phyloP scores from a whole-genome alignment of 345 rosid genomes.

The Eucalyptus rudis region DNA sequence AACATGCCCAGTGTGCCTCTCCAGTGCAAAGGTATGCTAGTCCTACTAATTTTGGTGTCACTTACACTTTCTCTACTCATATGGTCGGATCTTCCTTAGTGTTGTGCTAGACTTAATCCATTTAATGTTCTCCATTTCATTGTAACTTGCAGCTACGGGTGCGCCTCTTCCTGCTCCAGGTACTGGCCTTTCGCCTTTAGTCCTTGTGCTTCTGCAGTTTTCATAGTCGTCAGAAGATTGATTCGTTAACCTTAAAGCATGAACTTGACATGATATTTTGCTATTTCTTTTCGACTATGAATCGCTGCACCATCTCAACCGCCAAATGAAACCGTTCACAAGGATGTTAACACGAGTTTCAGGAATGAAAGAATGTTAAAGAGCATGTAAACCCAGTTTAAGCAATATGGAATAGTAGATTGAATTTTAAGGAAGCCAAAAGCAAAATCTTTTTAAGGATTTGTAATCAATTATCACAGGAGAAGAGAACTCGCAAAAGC shows the following conservation, averaged over 20 bases:
- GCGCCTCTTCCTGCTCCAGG: slow-evolving; percentile 82
- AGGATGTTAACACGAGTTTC: neutral
- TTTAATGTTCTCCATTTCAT: neutral
- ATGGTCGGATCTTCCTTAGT: neutral
- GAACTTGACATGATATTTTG: neutral
- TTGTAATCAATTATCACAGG: neutral
- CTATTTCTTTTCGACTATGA: neutral
- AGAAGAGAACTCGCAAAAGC: neutral
- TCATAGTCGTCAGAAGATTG: neutral
- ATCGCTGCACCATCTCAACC: neutral
- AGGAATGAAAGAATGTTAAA: neutral
- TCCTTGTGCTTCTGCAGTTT: neutral
- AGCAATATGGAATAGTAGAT: neutral
- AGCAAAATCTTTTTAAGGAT: neutral
- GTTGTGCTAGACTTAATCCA: neutral
- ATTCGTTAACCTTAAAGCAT: neutral
- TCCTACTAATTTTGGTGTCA: neutral
- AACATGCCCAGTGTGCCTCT: slow-evolving; percentile 74
- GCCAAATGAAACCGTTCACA: neutral
- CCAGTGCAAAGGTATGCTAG: slow-evolving; percentile 50
- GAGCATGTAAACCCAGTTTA: neutral
- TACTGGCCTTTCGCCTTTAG: neutral
- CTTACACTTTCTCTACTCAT: neutral
- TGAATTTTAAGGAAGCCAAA: neutral
- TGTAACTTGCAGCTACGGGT: slow-evolving; percentile 25